Percentiles rank a stretch among this genome's conserved stretches.
Conservation (phyloP, 495 filamentous ascomycete species). For the Neurospora sp. region DNA sequence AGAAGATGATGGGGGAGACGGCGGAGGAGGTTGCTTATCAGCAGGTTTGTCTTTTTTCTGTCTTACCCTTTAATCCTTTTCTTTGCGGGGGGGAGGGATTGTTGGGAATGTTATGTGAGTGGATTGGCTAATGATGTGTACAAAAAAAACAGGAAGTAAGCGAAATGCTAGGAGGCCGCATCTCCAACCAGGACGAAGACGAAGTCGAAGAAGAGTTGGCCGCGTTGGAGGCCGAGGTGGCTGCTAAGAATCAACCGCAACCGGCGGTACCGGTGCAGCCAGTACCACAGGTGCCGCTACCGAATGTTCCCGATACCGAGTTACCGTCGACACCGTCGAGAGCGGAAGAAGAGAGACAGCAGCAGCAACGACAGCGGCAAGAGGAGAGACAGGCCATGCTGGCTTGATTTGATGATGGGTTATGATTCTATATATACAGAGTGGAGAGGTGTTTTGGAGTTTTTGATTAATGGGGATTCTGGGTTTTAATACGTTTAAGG, state of each 20-base stretch:
- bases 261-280: neutral
- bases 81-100: neutral
- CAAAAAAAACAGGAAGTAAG: slow-evolving; percentile 58
- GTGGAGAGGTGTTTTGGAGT: neutral
- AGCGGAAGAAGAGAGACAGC: slow-evolving; percentile 16
- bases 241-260: neutral
- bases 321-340: slow-evolving; percentile 21
- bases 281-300: slow-evolving; percentile 32
- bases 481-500: neutral
- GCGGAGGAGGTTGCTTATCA: slow-evolving; percentile 85
- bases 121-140: neutral
- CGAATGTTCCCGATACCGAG: slow-evolving; percentile 47
- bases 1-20: slow-evolving; percentile 86
- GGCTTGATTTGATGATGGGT: slow-evolving; percentile 19
- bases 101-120: neutral
- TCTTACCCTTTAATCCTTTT: neutral
- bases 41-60: slow-evolving; percentile 44
- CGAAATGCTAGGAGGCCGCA: slow-evolving; percentile 75
- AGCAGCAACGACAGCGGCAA: slow-evolving; percentile 10
- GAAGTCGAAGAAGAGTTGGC: slow-evolving; percentile 95
- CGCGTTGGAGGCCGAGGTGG: slow-evolving; percentile 59
- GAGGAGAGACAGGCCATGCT: slow-evolving; percentile 36
- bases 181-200: slow-evolving; percentile 91
- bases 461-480: neutral
- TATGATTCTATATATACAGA: neutral